Base-by-base conservation (phyloP, 192 early-diverging fungal genomes). In the Geosiphon pyriformis region DNA sequence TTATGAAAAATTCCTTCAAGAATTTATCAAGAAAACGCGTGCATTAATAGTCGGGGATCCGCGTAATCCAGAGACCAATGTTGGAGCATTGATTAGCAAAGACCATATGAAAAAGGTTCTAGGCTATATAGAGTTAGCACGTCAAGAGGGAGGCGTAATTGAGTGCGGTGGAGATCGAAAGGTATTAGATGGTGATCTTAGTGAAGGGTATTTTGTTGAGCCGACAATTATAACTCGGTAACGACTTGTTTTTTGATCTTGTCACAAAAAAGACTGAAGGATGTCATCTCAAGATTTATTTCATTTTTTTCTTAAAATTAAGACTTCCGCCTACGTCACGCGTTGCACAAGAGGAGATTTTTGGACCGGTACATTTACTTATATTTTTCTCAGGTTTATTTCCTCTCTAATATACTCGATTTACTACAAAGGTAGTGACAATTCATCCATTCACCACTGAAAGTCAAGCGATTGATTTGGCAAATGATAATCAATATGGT, bases 331-430 rank as follows among this genome's bases (percentile, higher is more conserved):
- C 77, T 7, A 49, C 55, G 20, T 70, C 69, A 30, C 68, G 82
- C 8, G 71, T 74, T 23, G 81, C 78, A 63, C 85, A 86, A 48
- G 89, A 92, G 71, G 89, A 92, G 68, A 90, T 91, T 26, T 92
- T 92, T 80, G 89, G 89, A 20, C 90, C 90, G n/a, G 90, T 62
- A 62, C 29, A 47, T n/a, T 10, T 61, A 7, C 0, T 11, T 47
- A 25, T 2, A 8, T 61, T 10, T 46, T 20, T 11, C n/a, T 22
- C 23, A n/a, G n/a, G 25, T 53, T 53, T 20, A 17, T n/a, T n/a
- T n/a, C n/a, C n/a, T n/a, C n/a, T 25, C 4, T 25, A 22, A 53
- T 25, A 53, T 53, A 22, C 4, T 58, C 17, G 10, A 32, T 32
- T n/a, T 33, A 32, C n/a, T 31, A 7, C 11, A 2, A 22, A 62